Base-by-base conservation (phyloP, 2,329 filamentous ascomycete species). In the Aspergillus sp. region DNA sequence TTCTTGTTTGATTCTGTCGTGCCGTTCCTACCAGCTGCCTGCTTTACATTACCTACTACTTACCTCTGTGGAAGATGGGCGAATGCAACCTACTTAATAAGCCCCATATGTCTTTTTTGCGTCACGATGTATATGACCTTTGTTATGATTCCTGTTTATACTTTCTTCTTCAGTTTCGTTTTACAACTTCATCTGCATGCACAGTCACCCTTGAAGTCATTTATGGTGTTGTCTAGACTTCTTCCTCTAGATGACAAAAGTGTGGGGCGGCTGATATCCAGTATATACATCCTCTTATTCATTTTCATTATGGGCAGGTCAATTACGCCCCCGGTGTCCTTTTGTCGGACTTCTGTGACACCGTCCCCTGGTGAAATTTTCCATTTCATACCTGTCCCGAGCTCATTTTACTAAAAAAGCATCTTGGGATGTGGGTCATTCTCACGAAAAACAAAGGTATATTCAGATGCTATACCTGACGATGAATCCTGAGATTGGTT, bases 91-190 rank as follows among this genome's bases (percentile, higher is more conserved):
- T 37, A 37, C 15, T 53, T 47, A 37, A 33, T 35, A 31, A 19
- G 44, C 40, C 11, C 8, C 35, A 17, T 25, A 27, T 31, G 12
- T 19, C n/a, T 23, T 25, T 6, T 6, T 21, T 46, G 44, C 48
- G 40, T 57, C 50, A 62, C 56, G 59, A 62, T 62, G 57, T 62
- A 59, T 40, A 62, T 57, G 59, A 60, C 54, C 47, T 53, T 31
- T 41, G 49, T 31, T 51, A n/a, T 17, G 23, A 27, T 35, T 19
- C 41, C n/a, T 46, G 19, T 46, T 44, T 46, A 47, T 21, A 31
- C 15, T 49, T 41, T 41, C 43, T 55, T 48, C 21, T 25, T 17
- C 31, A 45, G 33, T 37, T 15, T 37, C 14, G 15, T 37, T 37
- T 31, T 8, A 31, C 27, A 31, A 31, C 27, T 31, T 31, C 27